A percentile compares a stretch with the other conserved stretches of the same genome.
Conservation (phyloP, 495 filamentous ascomycete genomes). For the Durotheca rogersii region DNA sequence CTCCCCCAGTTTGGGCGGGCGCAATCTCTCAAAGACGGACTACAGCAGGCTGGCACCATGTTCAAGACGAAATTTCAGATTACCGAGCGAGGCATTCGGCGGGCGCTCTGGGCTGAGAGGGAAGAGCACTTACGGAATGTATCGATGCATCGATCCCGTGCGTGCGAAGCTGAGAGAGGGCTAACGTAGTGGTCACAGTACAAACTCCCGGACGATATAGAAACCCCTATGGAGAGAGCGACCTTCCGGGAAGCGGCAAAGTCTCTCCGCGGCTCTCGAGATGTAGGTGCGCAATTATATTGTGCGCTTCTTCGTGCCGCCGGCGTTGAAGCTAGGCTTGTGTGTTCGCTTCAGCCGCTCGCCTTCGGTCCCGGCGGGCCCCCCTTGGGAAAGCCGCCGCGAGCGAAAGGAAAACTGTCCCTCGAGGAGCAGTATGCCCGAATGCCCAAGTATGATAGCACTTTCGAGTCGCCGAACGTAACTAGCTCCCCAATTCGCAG, state of each 20-base stretch:
- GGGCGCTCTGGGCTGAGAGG: constrained; percentile 70
- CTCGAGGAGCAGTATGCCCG: constrained; percentile 35
- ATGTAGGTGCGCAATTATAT: constrained; percentile 86
- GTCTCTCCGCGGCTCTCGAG: constrained; percentile 71
- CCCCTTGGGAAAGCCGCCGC: constrained; percentile 49
- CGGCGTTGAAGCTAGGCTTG: constrained; percentile 80
- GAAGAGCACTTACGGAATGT: constrained; percentile 59
- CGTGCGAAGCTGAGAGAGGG: background rate
- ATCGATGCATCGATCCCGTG: constrained; percentile 28
- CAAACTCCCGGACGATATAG: constrained; percentile 54
- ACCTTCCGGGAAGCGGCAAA: constrained; percentile 73
- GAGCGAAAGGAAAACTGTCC: constrained; percentile 26
- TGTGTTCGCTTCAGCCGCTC: constrained; percentile 88
- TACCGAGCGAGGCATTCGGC: constrained; percentile 67
- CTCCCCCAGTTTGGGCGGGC: constrained; percentile 70
- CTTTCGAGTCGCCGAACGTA: constrained; percentile 11
- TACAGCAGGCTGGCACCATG: constrained; percentile 65
- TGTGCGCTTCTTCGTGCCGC: constrained; percentile 78
- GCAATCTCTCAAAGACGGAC: constrained; percentile 73
- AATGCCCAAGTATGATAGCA: constrained; percentile 37
- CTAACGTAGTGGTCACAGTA: constrained; percentile 45
- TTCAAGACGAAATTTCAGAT: constrained; percentile 68
- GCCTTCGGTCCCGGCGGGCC: constrained; percentile 63
- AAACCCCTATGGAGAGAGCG: constrained; percentile 54
- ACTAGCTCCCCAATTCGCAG: constrained; percentile 32